phyloP scores from a whole-genome alignment of 2,329 filamentous ascomycete genomes.

The Colletotrichum siamense region DNA sequence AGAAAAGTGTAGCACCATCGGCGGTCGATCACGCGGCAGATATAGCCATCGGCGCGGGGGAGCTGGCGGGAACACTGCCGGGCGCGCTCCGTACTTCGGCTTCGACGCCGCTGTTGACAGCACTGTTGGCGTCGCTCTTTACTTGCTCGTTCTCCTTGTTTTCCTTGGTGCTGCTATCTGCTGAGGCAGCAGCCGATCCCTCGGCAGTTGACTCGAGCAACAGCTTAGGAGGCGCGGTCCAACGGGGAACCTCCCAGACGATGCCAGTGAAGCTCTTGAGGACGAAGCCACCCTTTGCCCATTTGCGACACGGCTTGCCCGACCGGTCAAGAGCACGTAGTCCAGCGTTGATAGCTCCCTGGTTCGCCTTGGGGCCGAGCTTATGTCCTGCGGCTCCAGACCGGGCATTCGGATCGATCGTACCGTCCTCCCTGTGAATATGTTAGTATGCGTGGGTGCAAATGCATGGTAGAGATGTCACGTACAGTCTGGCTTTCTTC shows the following conservation, averaged over 20 bases:
- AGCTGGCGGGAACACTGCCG: constrained; percentile 57
- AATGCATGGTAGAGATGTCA: constrained; percentile 30
- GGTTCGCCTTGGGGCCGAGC: constrained; percentile 94
- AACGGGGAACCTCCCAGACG: constrained; percentile 80
- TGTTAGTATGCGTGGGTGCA: not conserved
- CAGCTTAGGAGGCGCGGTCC: constrained; percentile 75
- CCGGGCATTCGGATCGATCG: constrained; percentile 60
- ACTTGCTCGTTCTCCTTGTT: constrained; percentile 65
- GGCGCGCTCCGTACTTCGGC: constrained; percentile 58
- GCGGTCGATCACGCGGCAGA: constrained; percentile 43
- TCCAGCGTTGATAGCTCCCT: constrained; percentile 95
- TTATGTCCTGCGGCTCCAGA: constrained; percentile 69
- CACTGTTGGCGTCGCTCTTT: constrained; percentile 53
- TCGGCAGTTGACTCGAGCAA: constrained; percentile 50
- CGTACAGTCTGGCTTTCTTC: constrained; percentile 94
- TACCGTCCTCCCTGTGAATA: constrained; percentile 62
- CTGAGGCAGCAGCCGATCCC: constrained; percentile 51
- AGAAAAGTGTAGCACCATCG: not conserved
- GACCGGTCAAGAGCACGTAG: constrained; percentile 92
- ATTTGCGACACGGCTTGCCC: constrained; percentile 90
- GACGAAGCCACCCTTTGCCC: constrained; percentile 81
- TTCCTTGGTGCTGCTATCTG: constrained; percentile 65
- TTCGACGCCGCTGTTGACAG: constrained; percentile 41
- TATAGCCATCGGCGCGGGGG: constrained; percentile 55
- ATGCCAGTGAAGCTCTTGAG: constrained; percentile 94